Evolutionary conservation across 2,329 filamentous ascomycete species (phyloP).

Genomic region (Elsinoe ampelina): DNA sequence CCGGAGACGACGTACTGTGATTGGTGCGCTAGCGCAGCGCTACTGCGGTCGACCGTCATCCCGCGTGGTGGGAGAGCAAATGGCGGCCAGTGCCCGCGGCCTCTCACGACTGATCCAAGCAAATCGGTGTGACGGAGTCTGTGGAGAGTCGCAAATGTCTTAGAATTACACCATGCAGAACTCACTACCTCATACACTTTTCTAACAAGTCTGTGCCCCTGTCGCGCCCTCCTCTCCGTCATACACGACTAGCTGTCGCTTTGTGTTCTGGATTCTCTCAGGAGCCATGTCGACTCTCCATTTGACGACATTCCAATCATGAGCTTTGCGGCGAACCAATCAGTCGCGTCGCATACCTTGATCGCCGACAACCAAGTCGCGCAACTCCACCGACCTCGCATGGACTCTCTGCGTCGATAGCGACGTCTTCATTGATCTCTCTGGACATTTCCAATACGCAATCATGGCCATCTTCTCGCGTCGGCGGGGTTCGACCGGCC

Average conservation of each 20-base stretch:
- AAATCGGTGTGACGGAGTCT: background rate
- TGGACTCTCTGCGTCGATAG: background rate
- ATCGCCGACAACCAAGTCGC: background rate
- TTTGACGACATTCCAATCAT: conserved; percentile 5
- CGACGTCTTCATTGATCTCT: background rate
- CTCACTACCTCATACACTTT: conserved; percentile 2
- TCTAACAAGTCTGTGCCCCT: conserved; percentile 1
- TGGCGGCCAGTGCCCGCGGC: background rate
- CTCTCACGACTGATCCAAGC: no score
- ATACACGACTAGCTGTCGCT: background rate
- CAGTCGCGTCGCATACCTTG: conserved; percentile 10
- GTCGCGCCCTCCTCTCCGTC: background rate
- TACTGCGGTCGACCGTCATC: background rate
- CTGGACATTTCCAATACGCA: no score
- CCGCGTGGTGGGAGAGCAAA: background rate
- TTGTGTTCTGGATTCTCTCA: background rate
- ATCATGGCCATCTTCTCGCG: conserved; percentile 24
- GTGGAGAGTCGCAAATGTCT: conserved; percentile 4
- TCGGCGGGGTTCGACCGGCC: conserved; percentile 20
- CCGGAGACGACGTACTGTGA: background rate
- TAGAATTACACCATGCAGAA: conserved; percentile 1
- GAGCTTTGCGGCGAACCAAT: background rate
- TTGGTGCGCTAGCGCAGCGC: background rate
- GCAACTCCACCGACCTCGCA: background rate
- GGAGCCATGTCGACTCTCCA: background rate